Evolutionary conservation across 23 red algal species (phyloP).

Genomic region (Agarophyton chilense): DNA sequence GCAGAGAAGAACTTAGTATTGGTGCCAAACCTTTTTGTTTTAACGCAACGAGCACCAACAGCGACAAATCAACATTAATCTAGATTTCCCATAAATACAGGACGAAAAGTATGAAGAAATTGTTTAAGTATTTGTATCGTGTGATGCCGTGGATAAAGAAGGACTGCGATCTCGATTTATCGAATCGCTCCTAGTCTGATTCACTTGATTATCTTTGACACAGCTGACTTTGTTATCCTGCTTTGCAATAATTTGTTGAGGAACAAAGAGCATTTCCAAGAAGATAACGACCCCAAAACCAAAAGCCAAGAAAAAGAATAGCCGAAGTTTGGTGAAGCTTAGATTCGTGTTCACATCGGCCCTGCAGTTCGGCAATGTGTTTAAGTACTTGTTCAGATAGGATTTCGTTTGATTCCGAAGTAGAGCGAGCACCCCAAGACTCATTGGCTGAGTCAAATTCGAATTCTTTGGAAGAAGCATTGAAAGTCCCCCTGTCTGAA

Average conservation of each 20-base stretch:
- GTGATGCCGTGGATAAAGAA: too few relatives aligned
- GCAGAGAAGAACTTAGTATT: too few relatives aligned
- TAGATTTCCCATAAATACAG: too few relatives aligned
- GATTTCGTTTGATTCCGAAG: not conserved
- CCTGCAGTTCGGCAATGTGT: not conserved
- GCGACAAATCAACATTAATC: too few relatives aligned
- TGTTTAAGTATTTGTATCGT: too few relatives aligned
- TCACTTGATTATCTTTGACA: too few relatives aligned
- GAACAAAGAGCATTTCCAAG: not conserved
- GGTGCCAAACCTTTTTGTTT: too few relatives aligned
- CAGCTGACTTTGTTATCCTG: not conserved
- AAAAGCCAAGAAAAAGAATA: not conserved
- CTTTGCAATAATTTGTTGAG: not conserved
- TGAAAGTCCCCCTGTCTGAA: not conserved
- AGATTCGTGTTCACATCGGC: not conserved
- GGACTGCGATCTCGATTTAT: too few relatives aligned
- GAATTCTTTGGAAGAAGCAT: not conserved
- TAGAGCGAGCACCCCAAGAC: not conserved
- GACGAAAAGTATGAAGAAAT: too few relatives aligned
- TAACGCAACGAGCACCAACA: too few relatives aligned
- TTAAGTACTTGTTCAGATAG: not conserved
- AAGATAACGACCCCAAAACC: not conserved
- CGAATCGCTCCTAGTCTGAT: too few relatives aligned
- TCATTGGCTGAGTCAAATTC: not conserved
- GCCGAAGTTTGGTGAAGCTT: not conserved